Evolutionary conservation across 768 basidiomycete genomes (phyloP).

Genomic region (Candolleomyces aberdarensis): DNA sequence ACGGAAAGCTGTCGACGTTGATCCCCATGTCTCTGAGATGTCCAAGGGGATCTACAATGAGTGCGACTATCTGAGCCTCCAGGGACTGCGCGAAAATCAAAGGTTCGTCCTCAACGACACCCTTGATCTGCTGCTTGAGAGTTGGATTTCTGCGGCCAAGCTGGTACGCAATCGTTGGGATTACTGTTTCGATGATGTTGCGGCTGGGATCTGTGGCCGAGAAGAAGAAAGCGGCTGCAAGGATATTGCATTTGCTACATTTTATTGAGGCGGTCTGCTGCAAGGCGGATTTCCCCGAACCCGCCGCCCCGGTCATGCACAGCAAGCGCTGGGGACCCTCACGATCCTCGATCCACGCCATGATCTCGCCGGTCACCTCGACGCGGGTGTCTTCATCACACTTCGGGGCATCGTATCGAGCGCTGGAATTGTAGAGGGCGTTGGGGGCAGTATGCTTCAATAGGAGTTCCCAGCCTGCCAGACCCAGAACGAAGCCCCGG

Average conservation of each 20-base stretch:
- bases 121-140: not conserved
- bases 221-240: constrained; percentile 4
- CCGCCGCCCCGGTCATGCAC: constrained; percentile 1
- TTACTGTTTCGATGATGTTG: not conserved
- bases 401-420: not conserved
- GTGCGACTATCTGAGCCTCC: too few species aligned
- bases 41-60: too few species aligned
- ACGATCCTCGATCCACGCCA: not conserved
- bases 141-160: not conserved
- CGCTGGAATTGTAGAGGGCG: not conserved
- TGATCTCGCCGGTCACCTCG: not conserved
- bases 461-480: too few species aligned
- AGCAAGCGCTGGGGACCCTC: not conserved
- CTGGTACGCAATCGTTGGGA: constrained; percentile 6
- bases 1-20: not conserved
- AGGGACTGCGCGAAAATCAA: not conserved
- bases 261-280: not conserved
- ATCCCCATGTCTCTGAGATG: too few species aligned
- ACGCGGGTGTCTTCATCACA: not conserved
- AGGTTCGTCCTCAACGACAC: not conserved
- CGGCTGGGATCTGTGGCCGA: not conserved
- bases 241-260: not conserved
- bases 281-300: constrained; percentile 3
- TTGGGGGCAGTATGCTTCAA: not conserved
- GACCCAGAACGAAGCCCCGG: too few species aligned